These are phyloP conservation scores for Fusarium sp. DNA, from an alignment of 2,329 filamentous ascomycete genomes.

Conservation along the genomic window DNA sequence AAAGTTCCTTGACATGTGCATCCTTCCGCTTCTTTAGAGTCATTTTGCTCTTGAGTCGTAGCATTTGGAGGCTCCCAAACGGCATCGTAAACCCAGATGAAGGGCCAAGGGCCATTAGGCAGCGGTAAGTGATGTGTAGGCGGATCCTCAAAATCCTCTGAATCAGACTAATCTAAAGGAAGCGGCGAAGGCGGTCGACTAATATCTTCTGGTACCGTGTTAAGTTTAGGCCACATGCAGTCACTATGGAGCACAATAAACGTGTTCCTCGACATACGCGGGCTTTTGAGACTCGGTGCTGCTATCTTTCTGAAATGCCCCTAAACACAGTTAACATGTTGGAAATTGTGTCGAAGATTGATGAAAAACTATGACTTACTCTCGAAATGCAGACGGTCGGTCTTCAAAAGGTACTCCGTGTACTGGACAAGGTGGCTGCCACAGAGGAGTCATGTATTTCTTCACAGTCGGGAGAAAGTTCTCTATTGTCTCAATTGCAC, in stretches of 20 bases:
- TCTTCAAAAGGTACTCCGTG: not conserved
- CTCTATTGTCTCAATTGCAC: not conserved
- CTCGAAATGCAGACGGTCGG: not conserved
- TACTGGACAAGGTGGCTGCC: not conserved
- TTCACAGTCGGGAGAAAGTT: not conserved
- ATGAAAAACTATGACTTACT: not conserved
- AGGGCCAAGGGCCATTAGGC: not conserved
- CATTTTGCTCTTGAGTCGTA: fast-evolving
- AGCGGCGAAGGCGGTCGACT: too few relatives aligned
- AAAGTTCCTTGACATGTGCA: not conserved
- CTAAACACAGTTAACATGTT: not conserved
- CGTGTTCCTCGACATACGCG: not conserved
- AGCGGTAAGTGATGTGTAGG: fast-evolving
- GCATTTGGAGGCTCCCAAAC: not conserved
- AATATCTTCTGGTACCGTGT: not conserved
- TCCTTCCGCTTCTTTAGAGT: not conserved
- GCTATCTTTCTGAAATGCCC: not conserved
- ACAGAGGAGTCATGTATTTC: not conserved
- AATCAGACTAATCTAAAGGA: too few relatives aligned
- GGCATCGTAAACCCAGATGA: not conserved
- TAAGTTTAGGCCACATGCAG: not conserved
- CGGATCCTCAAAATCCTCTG: not conserved
- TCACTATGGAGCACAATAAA: not conserved
- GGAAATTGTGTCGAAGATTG: too few relatives aligned
- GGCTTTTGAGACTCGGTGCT: not conserved